Base-by-base conservation (phyloP, 2,329 filamentous ascomycete genomes). In the Bertia moriformis region DNA sequence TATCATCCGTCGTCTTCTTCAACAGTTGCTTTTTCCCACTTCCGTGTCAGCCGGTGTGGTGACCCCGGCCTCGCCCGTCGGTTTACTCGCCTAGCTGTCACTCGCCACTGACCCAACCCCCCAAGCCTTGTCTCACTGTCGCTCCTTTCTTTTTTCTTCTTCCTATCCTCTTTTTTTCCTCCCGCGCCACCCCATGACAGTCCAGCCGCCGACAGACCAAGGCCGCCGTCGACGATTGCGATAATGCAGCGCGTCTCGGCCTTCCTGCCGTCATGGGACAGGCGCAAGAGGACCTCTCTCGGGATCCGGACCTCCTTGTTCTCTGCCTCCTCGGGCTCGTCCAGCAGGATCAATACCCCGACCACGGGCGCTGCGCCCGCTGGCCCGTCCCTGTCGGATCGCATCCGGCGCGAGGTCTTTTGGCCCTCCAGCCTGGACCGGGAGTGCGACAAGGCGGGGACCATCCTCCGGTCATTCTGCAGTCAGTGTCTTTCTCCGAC, bases 381-480 rank as follows among this genome's bases (percentile, higher is more conserved):
- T 22, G 78, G 78, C 42, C n/a, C n/a, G n/a, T n/a, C n/a, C n/a
- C n/a, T n/a, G n/a, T n/a, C n/a, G n/a, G n/a, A n/a, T n/a, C n/a
- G n/a, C n/a, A n/a, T n/a, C n/a, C n/a, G n/a, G n/a, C 71, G 70
- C 19, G 86, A 93, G 55, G 78, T 82, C 18, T 89, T 89, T 51
- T 91, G 83, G 83, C 86, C 86, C 3, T 81, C 83, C 20, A 82
- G 79, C 1, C 66, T 94, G 39, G 88, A 94, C 55, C 80, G 82
- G 48, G 88, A 95, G 65, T 83, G 82, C 58, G 85, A 94, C 60
- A 94, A 94, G 62, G 84, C 87, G 37, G 86, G 87, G 42, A 71
- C 86, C 41, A 94, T 94, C 44, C 60, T 95, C 39, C 82, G 86
- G 55, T 89, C 83, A 20, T 95, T 95, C 60, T 93, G 86, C 66